A percentile compares a stretch with the other conserved stretches of the same genome.
Evolutionary conservation across 2,329 filamentous ascomycete species (phyloP).

Genomic region (Macroventuria anomochaeta): DNA sequence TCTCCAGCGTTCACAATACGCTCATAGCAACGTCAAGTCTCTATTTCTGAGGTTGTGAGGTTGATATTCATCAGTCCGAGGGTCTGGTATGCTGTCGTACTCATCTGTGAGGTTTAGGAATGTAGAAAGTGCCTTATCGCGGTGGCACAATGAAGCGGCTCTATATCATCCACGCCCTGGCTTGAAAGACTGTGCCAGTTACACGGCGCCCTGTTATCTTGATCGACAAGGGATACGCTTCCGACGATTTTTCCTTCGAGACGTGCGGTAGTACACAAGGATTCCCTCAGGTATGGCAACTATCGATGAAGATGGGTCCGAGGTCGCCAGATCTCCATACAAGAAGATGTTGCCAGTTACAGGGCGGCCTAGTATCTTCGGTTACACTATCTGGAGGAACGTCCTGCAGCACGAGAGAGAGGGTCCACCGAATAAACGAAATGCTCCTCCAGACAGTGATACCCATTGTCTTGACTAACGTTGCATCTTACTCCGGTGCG

Average conservation of each 20-base stretch:
- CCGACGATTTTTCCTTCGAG: neutral
- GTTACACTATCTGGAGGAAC: no score
- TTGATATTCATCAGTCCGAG: neutral
- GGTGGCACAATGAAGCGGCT: neutral
- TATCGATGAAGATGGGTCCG: no score
- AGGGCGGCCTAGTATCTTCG: no score
- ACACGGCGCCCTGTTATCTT: constrained; percentile 4
- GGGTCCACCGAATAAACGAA: no score
- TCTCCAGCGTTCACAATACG: neutral
- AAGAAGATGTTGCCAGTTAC: no score
- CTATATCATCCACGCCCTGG: neutral
- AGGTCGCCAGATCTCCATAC: no score
- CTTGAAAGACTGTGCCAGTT: neutral
- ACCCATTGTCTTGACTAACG: no score
- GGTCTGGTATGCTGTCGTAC: neutral
- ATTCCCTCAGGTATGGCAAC: neutral
- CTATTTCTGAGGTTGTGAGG: neutral
- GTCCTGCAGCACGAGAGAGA: no score
- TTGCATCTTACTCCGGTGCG: no score
- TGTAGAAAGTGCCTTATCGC: constrained; percentile 4
- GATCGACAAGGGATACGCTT: no score
- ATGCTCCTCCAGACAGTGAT: no score
- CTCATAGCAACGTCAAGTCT: neutral
- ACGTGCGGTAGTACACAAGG: neutral
- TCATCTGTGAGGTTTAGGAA: neutral